Evolutionary conservation across 1,284 basidiomycete genomes (phyloP), one percentile per base, ranked within the genome.

Genomic region (Porodaedalea pini): DNA sequence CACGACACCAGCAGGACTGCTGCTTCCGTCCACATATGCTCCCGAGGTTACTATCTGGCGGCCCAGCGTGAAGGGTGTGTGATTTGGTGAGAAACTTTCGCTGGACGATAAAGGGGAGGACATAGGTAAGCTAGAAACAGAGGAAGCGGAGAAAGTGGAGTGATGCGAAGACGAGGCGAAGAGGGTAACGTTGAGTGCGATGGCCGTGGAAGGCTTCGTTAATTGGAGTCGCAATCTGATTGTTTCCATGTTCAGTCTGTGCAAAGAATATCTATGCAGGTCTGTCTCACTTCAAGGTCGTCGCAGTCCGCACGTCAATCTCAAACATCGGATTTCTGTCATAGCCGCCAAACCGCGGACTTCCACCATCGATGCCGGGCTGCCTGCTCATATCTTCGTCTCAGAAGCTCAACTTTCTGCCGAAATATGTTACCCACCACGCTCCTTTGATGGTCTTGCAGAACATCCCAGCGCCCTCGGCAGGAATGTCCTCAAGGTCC

Each of bases 381-480:
- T 75, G 75, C 85, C 88, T 88, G 56, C 7, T 43, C 58, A 58
- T 37, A 41, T 7, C 15, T 11, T 15, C 25, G 48, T 25, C 49
- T 32, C 36, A 4, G 34, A 41, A 29, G 59, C 41, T 53, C 27
- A 52, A 34, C 13, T 47, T 23, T 6, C 31, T 13, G 23, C 37
- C 43, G 53, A 32, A 23, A 56, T 31, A 51, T 6, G 10, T 17
- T 21, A 4, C 34, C 43, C 81, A 90, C 93, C 93, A 96, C 50
- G 75, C 70, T 1, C 88, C 90, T 19, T 73, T 77, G 2, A 90
- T 63, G 0, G 77, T 69, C 61, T 90, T 86, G 31, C 73, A 75
- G 67, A 88, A 96, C 93, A 97, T 92, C 0, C 94, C 94, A 0
- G 93, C 92, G 0, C 93, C 94, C 71, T 98, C 94, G 56, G 86